Percentiles rank a stretch among this genome's conserved stretches.
Evolutionary conservation across 441 rosid species (phyloP).

Genomic region (Kokia cookei): DNA sequence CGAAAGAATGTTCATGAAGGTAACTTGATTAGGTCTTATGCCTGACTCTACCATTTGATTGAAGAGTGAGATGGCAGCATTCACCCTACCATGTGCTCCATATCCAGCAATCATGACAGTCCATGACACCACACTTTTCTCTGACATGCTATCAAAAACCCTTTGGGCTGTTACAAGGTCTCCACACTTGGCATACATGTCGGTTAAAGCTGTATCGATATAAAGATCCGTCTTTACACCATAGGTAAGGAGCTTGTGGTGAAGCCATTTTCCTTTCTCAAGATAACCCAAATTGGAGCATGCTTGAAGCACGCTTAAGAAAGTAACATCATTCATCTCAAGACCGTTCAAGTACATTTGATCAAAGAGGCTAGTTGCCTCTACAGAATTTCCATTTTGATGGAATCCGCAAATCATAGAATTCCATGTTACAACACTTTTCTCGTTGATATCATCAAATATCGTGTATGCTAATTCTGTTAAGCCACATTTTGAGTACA

Average conservation of each 20-base stretch:
- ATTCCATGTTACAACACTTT: slow-evolving; percentile 66
- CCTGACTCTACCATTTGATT: slow-evolving; percentile 55
- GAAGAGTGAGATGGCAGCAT: slow-evolving; percentile 49
- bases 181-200: slow-evolving; percentile 88
- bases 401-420: slow-evolving; percentile 67
- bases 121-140: slow-evolving; percentile 73
- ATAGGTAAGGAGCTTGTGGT: slow-evolving; percentile 55
- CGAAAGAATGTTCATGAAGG: slow-evolving; percentile 74
- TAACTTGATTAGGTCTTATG: slow-evolving; percentile 58
- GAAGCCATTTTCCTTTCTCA: slow-evolving; percentile 79
- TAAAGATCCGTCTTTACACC: slow-evolving; percentile 47
- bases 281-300: slow-evolving; percentile 63
- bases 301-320: slow-evolving; percentile 65
- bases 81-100: slow-evolving; percentile 66
- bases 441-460: slow-evolving; percentile 38
- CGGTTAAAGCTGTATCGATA: slow-evolving; percentile 63
- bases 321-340: slow-evolving; percentile 56
- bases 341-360: slow-evolving; percentile 44
- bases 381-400: slow-evolving; percentile 60
- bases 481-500: slow-evolving; percentile 69
- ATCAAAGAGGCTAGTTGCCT: slow-evolving; percentile 56
- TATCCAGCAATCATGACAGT: slow-evolving; percentile 74
- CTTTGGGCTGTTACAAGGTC: slow-evolving; percentile 57
- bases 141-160: slow-evolving; percentile 44
- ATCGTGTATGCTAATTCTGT: slow-evolving; percentile 44